Conservation (phyloP, 192 early-diverging fungal genomes). For the Coemansia sp. region DNA sequence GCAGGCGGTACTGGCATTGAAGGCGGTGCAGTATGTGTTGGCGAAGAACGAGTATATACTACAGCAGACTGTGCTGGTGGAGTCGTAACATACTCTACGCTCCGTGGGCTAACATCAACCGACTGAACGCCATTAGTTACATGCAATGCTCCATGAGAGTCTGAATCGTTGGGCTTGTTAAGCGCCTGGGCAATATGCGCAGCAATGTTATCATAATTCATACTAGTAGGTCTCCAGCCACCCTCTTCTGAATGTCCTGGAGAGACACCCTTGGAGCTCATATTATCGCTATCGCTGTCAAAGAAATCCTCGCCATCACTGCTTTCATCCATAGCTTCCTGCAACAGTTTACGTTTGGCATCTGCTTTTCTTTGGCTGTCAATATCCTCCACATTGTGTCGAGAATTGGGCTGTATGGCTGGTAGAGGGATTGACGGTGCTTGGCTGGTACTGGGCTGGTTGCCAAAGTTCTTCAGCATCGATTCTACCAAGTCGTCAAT, state of each 20-base stretch:
- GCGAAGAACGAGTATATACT: conserved; percentile 8
- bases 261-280: conserved; percentile 6
- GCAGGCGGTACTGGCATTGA: background rate
- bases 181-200: conserved; percentile 39
- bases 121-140: conserved; percentile 1
- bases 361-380: conserved; percentile 18
- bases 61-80: conserved; percentile 19
- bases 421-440: no score
- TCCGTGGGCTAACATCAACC: conserved; percentile 20
- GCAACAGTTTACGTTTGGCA: conserved; percentile 22
- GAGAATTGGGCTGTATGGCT: background rate
- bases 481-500: conserved; percentile 28
- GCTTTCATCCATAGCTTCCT: background rate
- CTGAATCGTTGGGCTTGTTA: conserved; percentile 14
- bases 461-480: conserved; percentile 23
- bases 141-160: background rate
- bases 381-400: background rate
- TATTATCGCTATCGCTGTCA: conserved; percentile 38
- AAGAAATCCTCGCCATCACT: conserved; percentile 27
- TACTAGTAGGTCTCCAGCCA: conserved; percentile 28
- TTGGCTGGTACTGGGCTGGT: conserved; percentile 1
- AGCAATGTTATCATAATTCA: conserved; percentile 35
- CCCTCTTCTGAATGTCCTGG: background rate
- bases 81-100: conserved; percentile 22
- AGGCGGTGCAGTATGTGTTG: background rate